phyloP scores from a whole-genome alignment of 345 rosid species.

The Triadica sebifera region DNA sequence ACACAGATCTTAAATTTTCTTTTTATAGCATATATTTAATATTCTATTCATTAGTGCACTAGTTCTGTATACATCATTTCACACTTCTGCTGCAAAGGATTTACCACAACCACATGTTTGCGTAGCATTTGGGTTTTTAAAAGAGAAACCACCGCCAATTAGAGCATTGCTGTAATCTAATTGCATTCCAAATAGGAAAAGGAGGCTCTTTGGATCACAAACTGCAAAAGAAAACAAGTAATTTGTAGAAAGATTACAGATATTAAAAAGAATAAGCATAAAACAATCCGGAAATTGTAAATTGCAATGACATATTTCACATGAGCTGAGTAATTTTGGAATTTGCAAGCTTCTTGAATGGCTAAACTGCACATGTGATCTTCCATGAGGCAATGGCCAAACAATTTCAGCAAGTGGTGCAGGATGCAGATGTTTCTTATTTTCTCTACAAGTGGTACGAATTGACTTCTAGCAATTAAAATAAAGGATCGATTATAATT shows the following conservation, averaged over 20 bases:
- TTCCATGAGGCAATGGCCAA: background rate
- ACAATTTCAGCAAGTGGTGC: background rate
- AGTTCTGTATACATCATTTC: conserved; percentile 21
- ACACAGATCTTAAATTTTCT: background rate
- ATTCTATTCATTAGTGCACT: background rate
- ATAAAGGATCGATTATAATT: background rate
- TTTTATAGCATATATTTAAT: background rate
- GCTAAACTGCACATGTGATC: background rate
- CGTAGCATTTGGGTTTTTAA: conserved; percentile 91
- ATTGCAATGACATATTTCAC: background rate
- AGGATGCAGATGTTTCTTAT: background rate
- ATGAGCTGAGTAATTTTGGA: background rate
- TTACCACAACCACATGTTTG: conserved; percentile 58
- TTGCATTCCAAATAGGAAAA: conserved; percentile 87
- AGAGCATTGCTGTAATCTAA: conserved; percentile 92
- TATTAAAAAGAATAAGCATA: background rate
- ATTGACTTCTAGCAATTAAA: background rate
- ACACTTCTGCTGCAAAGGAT: conserved; percentile 67
- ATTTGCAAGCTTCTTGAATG: background rate
- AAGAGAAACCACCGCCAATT: conserved; percentile 95
- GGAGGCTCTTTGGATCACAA: conserved; percentile 98
- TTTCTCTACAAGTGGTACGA: background rate
- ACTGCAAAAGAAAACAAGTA: conserved; percentile 50
- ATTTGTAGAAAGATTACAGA: background rate
- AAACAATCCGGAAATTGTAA: too few species aligned